Conservation (phyloP, 495 filamentous ascomycete species). For the Penicillium simplicissimum region DNA sequence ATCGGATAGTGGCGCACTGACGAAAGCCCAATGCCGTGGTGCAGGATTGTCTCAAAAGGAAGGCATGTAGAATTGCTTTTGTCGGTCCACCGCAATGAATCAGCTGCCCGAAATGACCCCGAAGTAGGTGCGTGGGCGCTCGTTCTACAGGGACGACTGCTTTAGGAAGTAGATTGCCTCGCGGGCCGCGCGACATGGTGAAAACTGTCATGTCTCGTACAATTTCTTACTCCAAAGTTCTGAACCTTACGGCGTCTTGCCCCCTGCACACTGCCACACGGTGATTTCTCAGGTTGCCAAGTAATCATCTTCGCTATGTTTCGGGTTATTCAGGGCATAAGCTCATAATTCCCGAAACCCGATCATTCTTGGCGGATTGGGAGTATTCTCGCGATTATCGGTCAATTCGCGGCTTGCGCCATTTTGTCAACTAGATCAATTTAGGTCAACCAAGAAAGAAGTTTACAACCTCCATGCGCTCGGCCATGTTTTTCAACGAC, state of each 20-base stretch:
- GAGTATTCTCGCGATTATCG: neutral
- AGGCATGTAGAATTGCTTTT: neutral
- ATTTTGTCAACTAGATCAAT: neutral
- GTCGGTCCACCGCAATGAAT: neutral
- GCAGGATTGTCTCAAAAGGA: neutral
- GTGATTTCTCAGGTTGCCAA: neutral
- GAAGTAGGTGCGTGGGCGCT: neutral
- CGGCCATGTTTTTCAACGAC: neutral
- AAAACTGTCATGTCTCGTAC: neutral
- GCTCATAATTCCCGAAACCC: conserved; percentile 2
- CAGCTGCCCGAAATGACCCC: neutral
- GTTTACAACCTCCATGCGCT: neutral
- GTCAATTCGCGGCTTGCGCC: neutral
- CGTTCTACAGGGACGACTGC: neutral
- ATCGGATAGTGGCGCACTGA: neutral
- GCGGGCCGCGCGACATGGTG: neutral
- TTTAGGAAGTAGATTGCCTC: neutral
- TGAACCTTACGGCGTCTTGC: too few relatives aligned
- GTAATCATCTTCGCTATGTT: neutral
- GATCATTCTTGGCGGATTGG: neutral
- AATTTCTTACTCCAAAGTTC: too few relatives aligned
- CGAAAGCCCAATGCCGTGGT: neutral
- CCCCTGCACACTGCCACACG: too few relatives aligned
- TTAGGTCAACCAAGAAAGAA: neutral
- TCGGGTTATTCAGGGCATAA: neutral